Base-by-base conservation (phyloP, 176 grass and related monocot species). In the Elymus sibiricus region DNA sequence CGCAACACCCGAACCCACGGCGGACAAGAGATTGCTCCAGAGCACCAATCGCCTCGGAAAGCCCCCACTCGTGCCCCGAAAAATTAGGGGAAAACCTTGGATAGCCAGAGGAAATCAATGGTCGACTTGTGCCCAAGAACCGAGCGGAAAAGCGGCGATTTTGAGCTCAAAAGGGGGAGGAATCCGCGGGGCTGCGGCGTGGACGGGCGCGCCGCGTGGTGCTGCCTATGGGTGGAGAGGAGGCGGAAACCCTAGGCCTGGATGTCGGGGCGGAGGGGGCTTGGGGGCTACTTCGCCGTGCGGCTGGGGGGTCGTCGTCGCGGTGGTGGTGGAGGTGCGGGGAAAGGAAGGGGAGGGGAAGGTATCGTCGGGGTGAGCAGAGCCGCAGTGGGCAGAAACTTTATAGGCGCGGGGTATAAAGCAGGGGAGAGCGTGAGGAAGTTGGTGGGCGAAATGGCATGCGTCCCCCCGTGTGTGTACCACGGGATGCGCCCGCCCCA, bases 321-420 rank as follows among this genome's bases (percentile, higher is more conserved):
- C 85, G 76, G 67, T 46, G 39, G 81, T 91, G 58, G 80, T 43
- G 80, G 81, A 84, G 75, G 39, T 84, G 85, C 59, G 4, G 60
- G 63, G 67, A 60, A 1, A 16, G 81, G 29, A 80, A 49, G 39
- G 64, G 35, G 64, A 73, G 70, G 77, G 22, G 84, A 72, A 77
- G 81, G 81, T 38, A 81, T 77, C 85, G 13, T 77, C 85, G 13
- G 85, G 81, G 74, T 44, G 40, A 70, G 81, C 89, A 76, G 28
- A 76, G 60, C 74, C 37, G 80, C 22, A 80, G 80, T 80, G 89
- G 80, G 61, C 85, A 87, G 70, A 77, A 75, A 49, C 88, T 91
- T 91, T 91, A 88, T 84, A 87, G 70, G 77, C 11, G 89, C 76
- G 64, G 35, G 31, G 46, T 43, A 37, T 67, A 76, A 84, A 61